Percentiles rank a stretch among this genome's conserved stretches.
These are phyloP conservation scores for Sistotremastrum niveocremeum DNA, from an alignment of 768 basidiomycete genomes.

Conservation along the genomic window DNA sequence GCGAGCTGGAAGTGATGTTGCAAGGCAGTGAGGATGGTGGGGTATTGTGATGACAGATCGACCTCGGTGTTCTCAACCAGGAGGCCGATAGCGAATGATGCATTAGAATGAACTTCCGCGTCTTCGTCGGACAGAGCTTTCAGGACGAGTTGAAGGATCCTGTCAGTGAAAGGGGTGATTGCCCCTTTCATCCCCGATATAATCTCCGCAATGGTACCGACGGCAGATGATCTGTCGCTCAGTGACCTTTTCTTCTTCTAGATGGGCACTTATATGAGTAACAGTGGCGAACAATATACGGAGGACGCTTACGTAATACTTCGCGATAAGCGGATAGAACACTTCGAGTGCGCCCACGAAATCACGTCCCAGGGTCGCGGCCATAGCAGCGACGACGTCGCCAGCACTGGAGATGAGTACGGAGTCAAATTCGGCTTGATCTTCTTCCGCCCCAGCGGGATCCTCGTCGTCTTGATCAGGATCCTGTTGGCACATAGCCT, in stretches of 20 bases:
- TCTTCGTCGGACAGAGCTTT: slow-evolving; percentile 72
- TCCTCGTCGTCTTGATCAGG: slow-evolving; percentile 85
- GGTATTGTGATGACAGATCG: slow-evolving; percentile 74
- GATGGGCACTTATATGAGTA: not conserved
- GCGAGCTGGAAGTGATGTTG: slow-evolving; percentile 67
- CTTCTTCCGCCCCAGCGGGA: slow-evolving; percentile 58
- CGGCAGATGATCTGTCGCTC: slow-evolving; percentile 84
- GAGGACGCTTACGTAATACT: slow-evolving; percentile 66
- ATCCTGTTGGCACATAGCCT: slow-evolving; percentile 92
- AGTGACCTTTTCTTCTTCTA: slow-evolving; percentile 78
- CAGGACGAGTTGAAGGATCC: slow-evolving; percentile 74
- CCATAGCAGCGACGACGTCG: slow-evolving; percentile 84
- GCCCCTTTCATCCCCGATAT: slow-evolving; percentile 82
- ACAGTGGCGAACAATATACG: not conserved
- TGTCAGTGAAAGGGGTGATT: slow-evolving; percentile 73
- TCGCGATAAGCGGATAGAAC: slow-evolving; percentile 84
- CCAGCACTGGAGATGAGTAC: slow-evolving; percentile 88
- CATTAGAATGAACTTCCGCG: slow-evolving; percentile 91
- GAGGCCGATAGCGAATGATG: slow-evolving; percentile 87
- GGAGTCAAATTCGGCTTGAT: slow-evolving; percentile 92
- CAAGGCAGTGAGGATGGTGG: slow-evolving; percentile 62
- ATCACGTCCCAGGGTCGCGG: slow-evolving; percentile 70
- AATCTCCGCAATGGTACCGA: slow-evolving; percentile 91
- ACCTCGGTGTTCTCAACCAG: slow-evolving; percentile 75
- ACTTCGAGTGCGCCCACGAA: slow-evolving; percentile 69